Conservation (phyloP, 2,329 filamentous ascomycete genomes). For the Graphiopsis chlorocephala region DNA sequence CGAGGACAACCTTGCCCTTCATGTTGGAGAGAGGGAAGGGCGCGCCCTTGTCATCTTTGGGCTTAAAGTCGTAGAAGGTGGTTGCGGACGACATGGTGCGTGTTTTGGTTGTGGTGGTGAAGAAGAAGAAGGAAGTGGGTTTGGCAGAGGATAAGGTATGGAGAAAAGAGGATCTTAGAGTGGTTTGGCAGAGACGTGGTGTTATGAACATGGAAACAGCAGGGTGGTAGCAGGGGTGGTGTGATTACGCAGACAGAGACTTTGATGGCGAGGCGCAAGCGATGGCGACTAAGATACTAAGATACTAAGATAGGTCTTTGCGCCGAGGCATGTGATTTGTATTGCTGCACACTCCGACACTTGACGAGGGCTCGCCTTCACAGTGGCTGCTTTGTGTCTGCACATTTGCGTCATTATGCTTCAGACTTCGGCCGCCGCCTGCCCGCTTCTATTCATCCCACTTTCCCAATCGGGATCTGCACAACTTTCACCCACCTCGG, state of each 20-base stretch:
- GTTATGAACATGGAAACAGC: conserved; percentile 7
- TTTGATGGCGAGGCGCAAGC: conserved; percentile 6
- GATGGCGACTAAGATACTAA: not conserved
- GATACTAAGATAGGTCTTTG: not conserved
- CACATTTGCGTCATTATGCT: not conserved
- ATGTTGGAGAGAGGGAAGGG: conserved; percentile 68
- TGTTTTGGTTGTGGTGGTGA: not conserved
- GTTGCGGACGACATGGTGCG: conserved; percentile 65
- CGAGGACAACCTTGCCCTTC: conserved; percentile 88
- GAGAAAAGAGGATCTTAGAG: not conserved
- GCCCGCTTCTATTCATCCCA: not conserved
- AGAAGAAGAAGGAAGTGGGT: not conserved
- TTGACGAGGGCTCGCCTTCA: no score
- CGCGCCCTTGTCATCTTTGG: conserved; percentile 63
- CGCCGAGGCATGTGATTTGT: conserved; percentile 10
- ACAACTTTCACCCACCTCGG: not conserved
- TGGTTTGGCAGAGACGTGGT: conserved; percentile 7
- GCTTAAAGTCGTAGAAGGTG: conserved; percentile 79
- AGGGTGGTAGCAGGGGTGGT: not conserved
- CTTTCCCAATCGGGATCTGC: conserved; percentile 1
- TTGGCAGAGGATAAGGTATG: not conserved
- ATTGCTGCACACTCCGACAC: not conserved
- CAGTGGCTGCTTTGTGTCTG: not conserved
- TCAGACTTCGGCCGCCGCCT: not conserved
- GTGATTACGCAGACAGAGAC: conserved; percentile 8